Evolutionary conservation across 2,329 filamentous ascomycete species (phyloP).

Genomic region (Botrytis tulipae): DNA sequence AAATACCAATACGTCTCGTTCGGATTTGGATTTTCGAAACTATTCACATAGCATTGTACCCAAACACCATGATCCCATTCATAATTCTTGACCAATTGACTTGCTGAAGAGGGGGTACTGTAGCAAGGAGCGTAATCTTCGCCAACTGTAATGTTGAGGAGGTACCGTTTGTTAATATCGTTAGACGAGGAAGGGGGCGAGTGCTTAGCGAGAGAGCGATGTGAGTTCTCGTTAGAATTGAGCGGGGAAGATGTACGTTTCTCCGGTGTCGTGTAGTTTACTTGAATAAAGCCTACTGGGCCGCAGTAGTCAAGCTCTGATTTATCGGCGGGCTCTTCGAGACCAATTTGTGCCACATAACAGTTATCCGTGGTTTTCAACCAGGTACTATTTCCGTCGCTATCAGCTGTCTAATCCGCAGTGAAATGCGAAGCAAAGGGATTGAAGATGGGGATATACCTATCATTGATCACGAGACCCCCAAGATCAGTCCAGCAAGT

Average conservation of each 20-base stretch:
- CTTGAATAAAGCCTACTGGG: conserved; percentile 28
- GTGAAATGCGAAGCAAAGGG: neutral
- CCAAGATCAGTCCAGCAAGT: conserved; percentile 29
- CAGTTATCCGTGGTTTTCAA: conserved; percentile 29
- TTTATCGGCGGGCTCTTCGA: conserved; percentile 22
- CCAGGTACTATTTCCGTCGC: conserved; percentile 22
- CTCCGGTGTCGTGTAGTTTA: conserved; percentile 22
- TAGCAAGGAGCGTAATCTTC: conserved; percentile 29
- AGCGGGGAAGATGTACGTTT: neutral
- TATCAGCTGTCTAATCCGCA: conserved; percentile 1
- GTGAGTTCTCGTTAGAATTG: neutral
- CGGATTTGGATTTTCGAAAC: neutral
- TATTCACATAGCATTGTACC: conserved; percentile 11
- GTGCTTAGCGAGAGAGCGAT: neutral
- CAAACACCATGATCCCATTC: conserved; percentile 12
- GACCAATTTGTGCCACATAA: conserved; percentile 26
- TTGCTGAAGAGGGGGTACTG: neutral
- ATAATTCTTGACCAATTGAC: conserved; percentile 14
- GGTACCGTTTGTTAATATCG: conserved; percentile 20
- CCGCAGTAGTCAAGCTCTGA: conserved; percentile 29
- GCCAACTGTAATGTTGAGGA: conserved; percentile 28
- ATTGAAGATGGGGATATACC: conserved; percentile 11
- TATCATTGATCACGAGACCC: conserved; percentile 22
- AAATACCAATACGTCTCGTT: conserved; percentile 26
- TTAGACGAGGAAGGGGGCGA: neutral